phyloP scores from a whole-genome alignment of 805 yeast genomes.

The Zygosaccharomyces lentus region DNA sequence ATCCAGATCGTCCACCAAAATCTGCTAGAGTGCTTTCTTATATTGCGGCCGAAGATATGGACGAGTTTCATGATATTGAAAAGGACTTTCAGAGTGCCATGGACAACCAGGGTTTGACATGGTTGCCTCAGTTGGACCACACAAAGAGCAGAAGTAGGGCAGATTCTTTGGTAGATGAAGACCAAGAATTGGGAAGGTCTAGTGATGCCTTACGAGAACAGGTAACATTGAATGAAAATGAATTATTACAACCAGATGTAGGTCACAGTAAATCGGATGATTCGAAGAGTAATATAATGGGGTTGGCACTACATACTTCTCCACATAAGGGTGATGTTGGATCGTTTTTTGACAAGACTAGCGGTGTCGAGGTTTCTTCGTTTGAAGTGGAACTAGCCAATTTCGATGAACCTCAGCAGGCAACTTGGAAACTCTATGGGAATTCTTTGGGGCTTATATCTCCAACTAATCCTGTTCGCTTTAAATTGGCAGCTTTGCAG shows the following conservation, averaged over 20 bases:
- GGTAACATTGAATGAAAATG: not conserved
- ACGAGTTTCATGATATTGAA: conserved; percentile 33
- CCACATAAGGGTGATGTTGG: conserved; percentile 2
- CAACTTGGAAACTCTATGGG: conserved; percentile 38
- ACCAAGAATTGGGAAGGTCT: conserved; percentile 1
- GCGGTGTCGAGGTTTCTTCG: conserved; percentile 8
- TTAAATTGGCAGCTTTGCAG: conserved; percentile 32
- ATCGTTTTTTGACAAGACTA: conserved; percentile 8
- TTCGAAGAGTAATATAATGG: not conserved
- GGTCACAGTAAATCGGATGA: conserved; percentile 2
- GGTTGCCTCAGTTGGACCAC: conserved; percentile 28
- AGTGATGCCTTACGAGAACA: conserved; percentile 1
- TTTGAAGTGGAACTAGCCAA: conserved; percentile 21
- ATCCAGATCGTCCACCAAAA: conserved; percentile 18
- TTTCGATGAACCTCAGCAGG: conserved; percentile 19
- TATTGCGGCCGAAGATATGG: conserved; percentile 32
- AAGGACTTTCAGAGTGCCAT: conserved; percentile 28
- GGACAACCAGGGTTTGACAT: conserved; percentile 26
- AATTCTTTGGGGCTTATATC: conserved; percentile 40
- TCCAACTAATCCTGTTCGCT: conserved; percentile 38
- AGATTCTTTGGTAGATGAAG: conserved; percentile 1
- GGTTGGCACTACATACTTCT: not conserved
- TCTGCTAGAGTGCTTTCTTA: conserved; percentile 30
- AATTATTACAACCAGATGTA: conserved; percentile 4
- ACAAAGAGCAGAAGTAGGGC: conserved; percentile 24